Evolutionary conservation across 78 protist species (phyloP), one percentile per base, ranked within the genome.

Genomic region (Dictyostelium capitatum): DNA sequence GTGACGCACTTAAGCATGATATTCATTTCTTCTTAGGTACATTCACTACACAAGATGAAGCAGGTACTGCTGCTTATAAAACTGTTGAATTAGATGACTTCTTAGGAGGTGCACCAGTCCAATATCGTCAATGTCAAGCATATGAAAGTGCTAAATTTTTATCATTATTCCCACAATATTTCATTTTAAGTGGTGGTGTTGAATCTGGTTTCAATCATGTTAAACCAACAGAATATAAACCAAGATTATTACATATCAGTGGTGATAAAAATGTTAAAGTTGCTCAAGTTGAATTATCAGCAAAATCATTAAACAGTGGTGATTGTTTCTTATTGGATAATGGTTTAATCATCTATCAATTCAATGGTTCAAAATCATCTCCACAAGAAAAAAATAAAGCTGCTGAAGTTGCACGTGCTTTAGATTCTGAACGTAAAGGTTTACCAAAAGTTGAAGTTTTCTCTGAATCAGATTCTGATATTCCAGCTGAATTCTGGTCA

Each of bases 61-160:
- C 89, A 14, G 98, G 97, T 43, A 85, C 82, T 6, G 98, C 98
- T 9, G 98, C 98, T 32, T 95, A 89, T 94, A 95, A 95, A 84
- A 80, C 98, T 10, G 98, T 97, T 56, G 98, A 97, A 94, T 94
- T 97, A 12, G 98, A 97, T 81, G 97, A 97, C 47, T 17, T 46
- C 12, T 59, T 91, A n/a, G 92, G 92, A n/a, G 95, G 95, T 37
- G 83, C 25, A 2, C 95, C 95, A 43, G 41, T 91, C 7, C 79
- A 85, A 43, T 62, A 85, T 90, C 51, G 95, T 37, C 69, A 91
- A 80, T 46, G 85, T 37, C 77, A 70, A 72, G 28, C 46, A n/a
- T 25, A 17, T 19, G 95, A 91, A 80, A 75, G 89, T 19, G 6
- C 41, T 6, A 78, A 47, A 54, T 91, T 91, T 80, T 28, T 91